These are phyloP conservation scores for Vicia villosa DNA, from an alignment of 306 rosid species.

Conservation along the genomic window DNA sequence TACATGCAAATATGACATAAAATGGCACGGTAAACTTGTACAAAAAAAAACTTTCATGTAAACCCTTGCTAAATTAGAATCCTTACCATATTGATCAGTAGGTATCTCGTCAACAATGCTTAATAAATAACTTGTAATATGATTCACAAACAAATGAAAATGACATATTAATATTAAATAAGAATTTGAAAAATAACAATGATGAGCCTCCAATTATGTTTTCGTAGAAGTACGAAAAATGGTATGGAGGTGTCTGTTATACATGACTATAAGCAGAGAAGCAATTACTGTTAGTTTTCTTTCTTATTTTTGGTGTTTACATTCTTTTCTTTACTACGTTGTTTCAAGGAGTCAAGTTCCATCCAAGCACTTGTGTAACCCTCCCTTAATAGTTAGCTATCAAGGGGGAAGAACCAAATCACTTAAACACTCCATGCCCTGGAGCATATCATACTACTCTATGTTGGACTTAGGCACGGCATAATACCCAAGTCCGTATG, in stretches of 20 bases:
- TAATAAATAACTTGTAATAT: slow-evolving; percentile 11
- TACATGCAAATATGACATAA: slow-evolving; percentile 27
- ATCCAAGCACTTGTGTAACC: background rate
- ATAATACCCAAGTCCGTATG: background rate
- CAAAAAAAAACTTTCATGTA: background rate
- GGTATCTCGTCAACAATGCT: slow-evolving; percentile 15
- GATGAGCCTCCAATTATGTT: background rate
- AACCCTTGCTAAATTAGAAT: slow-evolving; percentile 19
- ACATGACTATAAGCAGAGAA: background rate
- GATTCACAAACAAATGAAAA: slow-evolving; percentile 20
- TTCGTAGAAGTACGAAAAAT: background rate
- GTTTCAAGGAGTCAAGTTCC: background rate
- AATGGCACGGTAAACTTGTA: slow-evolving; percentile 16
- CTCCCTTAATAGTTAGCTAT: background rate
- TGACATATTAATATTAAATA: background rate
- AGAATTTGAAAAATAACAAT: slow-evolving; percentile 11
- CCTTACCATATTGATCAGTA: background rate
- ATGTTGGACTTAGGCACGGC: background rate
- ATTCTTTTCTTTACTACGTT: background rate
- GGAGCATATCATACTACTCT: too few species aligned
- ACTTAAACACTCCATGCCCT: background rate
- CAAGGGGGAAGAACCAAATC: background rate
- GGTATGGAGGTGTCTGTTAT: background rate
- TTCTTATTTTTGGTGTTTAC: background rate
- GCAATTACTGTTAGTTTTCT: background rate